These are phyloP conservation scores for Epicoccum sorghinum DNA, from an alignment of 2,329 filamentous ascomycete species.

Conservation along the genomic window DNA sequence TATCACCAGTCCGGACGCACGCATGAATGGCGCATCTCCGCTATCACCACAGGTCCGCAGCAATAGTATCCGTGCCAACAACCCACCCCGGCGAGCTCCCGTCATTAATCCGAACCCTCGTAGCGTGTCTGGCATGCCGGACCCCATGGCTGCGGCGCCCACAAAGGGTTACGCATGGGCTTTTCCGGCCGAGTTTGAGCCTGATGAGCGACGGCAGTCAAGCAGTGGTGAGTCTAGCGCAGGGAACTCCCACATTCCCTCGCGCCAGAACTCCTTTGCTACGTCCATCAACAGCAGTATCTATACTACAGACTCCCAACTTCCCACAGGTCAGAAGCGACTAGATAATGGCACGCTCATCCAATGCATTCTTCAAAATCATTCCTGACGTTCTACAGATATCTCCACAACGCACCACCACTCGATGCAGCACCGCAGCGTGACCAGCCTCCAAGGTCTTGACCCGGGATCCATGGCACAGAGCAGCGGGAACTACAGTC, in stretches of 20 bases:
- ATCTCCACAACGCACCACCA: slow-evolving; percentile 70
- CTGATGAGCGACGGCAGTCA: slow-evolving; percentile 55
- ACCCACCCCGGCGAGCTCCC: slow-evolving; percentile 66
- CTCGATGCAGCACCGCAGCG: slow-evolving; percentile 74
- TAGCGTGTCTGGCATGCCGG: slow-evolving; percentile 68
- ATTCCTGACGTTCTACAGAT: slow-evolving; percentile 43
- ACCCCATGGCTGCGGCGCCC: slow-evolving; percentile 71
- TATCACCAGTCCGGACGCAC: slow-evolving; percentile 43
- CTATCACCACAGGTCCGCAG: slow-evolving; percentile 53
- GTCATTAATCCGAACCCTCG: slow-evolving; percentile 73
- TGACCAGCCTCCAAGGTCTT: slow-evolving; percentile 68
- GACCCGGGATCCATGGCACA: slow-evolving; percentile 59
- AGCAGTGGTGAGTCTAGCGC: slow-evolving; percentile 57
- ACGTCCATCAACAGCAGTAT: slow-evolving; percentile 81
- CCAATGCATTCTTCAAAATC: slow-evolving; percentile 6
- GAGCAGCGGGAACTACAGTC: slow-evolving; percentile 76
- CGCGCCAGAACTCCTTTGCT: slow-evolving; percentile 75
- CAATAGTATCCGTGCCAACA: slow-evolving; percentile 37
- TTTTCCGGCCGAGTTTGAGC: slow-evolving; percentile 75
- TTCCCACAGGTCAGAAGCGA: slow-evolving; percentile 74
- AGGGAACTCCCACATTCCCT: slow-evolving; percentile 62
- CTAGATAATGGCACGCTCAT: slow-evolving; percentile 65
- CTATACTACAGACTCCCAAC: slow-evolving; percentile 73
- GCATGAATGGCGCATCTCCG: slow-evolving; percentile 53
- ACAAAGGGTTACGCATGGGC: slow-evolving; percentile 86